Percentiles rank a stretch among this genome's conserved stretches.
Conservation (phyloP, 192 early-diverging fungal species). For the Funneliformis geosporum region DNA sequence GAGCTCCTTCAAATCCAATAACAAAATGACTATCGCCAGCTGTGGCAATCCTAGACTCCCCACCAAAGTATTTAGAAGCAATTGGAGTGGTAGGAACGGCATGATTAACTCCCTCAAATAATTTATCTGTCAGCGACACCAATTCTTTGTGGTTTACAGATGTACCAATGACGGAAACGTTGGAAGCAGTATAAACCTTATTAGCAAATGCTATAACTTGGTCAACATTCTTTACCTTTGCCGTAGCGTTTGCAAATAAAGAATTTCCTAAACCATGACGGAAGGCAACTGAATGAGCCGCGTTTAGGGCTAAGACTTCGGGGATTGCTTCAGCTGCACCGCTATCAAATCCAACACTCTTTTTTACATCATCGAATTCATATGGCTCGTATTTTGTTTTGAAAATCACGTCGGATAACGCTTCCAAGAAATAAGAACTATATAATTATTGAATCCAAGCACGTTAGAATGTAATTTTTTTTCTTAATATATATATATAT, state of each 20-base stretch:
- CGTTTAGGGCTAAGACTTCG: constrained; percentile 69
- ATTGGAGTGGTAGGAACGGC: constrained; percentile 34
- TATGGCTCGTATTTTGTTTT: constrained; percentile 81
- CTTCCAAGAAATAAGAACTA: constrained; percentile 77
- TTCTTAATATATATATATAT: background rate
- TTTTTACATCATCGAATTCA: constrained; percentile 78
- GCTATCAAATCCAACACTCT: constrained; percentile 66
- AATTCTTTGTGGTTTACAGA: constrained; percentile 79
- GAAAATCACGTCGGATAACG: constrained; percentile 75
- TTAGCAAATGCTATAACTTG: constrained; percentile 75
- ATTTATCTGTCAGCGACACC: constrained; percentile 61
- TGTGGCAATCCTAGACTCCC: constrained; percentile 77
- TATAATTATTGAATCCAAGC: background rate
- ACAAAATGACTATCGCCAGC: constrained; percentile 66
- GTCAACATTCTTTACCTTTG: constrained; percentile 62
- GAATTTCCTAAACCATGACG: constrained; percentile 94
- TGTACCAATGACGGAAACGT: constrained; percentile 83
- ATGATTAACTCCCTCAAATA: constrained; percentile 53
- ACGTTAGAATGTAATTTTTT: background rate
- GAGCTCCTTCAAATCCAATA: constrained; percentile 79
- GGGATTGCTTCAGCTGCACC: constrained; percentile 63
- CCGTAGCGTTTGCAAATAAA: constrained; percentile 74
- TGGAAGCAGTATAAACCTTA: constrained; percentile 67
- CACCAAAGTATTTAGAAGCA: constrained; percentile 78
- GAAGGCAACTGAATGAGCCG: constrained; percentile 89